Conservation (phyloP, 345 rosid species). For the Eucalyptus marginata region DNA sequence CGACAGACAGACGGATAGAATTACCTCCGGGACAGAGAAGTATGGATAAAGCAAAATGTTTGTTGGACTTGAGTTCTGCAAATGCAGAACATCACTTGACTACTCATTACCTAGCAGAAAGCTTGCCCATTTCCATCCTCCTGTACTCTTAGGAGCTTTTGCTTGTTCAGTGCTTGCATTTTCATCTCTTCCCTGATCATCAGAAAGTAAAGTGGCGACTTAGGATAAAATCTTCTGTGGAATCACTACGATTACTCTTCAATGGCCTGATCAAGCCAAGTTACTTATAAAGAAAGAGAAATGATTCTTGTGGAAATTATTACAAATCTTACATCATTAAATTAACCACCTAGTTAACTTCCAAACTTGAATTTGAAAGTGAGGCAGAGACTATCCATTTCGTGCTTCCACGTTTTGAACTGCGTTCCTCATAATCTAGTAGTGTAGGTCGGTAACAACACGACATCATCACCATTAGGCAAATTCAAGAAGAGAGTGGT, state of each 20-base stretch:
- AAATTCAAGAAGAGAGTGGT: neutral
- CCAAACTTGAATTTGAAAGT: neutral
- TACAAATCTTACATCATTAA: neutral
- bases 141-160: neutral
- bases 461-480: neutral
- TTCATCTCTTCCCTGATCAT: slow-evolving; percentile 12
- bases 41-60: neutral
- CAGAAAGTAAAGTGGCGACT: neutral
- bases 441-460: neutral
- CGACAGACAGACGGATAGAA: neutral
- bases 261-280: neutral
- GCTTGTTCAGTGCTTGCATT: neutral
- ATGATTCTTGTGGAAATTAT: neutral
- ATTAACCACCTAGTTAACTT: neutral
- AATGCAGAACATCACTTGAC: neutral
- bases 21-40: neutral
- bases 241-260: neutral
- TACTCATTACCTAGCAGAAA: slow-evolving; percentile 23
- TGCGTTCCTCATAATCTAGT: neutral
- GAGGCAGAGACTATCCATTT: neutral
- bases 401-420: neutral
- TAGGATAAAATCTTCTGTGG: neutral
- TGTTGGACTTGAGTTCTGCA: neutral
- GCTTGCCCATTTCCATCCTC: slow-evolving; percentile 36
- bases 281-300: neutral